These are phyloP conservation scores for Botryotinia convoluta DNA, from an alignment of 2,329 filamentous ascomycete species.

Conservation along the genomic window DNA sequence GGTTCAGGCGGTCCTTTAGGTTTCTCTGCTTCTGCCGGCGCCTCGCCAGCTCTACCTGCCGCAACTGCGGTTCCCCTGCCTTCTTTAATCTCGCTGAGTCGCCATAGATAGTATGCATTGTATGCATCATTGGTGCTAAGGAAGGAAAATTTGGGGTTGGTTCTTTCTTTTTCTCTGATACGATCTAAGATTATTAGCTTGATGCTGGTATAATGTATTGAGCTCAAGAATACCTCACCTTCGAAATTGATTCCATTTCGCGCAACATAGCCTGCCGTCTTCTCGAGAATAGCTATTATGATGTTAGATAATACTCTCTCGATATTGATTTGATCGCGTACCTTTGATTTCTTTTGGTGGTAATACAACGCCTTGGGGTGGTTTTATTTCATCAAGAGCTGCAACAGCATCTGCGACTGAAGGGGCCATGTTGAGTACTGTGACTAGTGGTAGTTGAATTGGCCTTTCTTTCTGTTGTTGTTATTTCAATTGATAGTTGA, in stretches of 20 bases:
- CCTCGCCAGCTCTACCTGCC: slow-evolving; percentile 69
- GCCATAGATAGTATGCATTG: slow-evolving; percentile 86
- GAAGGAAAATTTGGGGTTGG: slow-evolving; percentile 90
- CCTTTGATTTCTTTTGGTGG: slow-evolving; percentile 79
- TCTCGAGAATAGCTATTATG: slow-evolving; percentile 69
- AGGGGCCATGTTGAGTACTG: slow-evolving; percentile 34
- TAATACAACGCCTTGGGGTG: slow-evolving; percentile 79
- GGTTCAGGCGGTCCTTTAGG: slow-evolving; percentile 82
- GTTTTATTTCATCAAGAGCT: slow-evolving; percentile 66
- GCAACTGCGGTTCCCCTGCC: slow-evolving; percentile 78
- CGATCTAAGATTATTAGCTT: slow-evolving; percentile 53
- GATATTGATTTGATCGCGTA: slow-evolving; percentile 28
- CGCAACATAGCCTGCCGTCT: slow-evolving; percentile 88
- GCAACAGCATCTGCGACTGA: slow-evolving; percentile 46
- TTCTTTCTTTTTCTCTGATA: slow-evolving; percentile 79
- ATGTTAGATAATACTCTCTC: slow-evolving; percentile 39
- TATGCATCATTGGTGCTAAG: slow-evolving; percentile 78
- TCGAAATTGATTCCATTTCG: slow-evolving; percentile 62
- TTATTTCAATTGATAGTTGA: background rate
- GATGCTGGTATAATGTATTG: background rate
- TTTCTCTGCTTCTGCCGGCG: slow-evolving; percentile 56
- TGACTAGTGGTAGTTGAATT: background rate
- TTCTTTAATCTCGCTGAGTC: slow-evolving; percentile 78
- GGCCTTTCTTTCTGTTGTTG: background rate
- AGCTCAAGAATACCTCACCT: slow-evolving; percentile 40